Base-by-base conservation (phyloP, 1,284 basidiomycete species). In the Lentinula novae-zelandiae region DNA sequence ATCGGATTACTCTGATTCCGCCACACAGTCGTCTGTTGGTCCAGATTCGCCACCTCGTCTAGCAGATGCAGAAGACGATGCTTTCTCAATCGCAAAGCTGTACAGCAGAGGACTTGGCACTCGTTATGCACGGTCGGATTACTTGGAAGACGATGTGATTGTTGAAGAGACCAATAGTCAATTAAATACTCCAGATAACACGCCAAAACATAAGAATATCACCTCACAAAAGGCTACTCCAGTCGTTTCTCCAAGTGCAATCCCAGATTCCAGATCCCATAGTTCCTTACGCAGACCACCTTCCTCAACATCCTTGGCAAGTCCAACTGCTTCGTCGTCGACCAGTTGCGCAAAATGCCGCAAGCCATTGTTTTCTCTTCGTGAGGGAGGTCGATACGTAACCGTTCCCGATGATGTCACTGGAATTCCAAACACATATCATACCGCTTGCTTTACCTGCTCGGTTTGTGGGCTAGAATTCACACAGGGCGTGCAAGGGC, bases 381-480 rank as follows among this genome's bases (percentile, higher is more conserved):
- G 76, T 38, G 78, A 80, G 61, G 79, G 78, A 7, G 82, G 84
- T 40, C 78, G 78, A 61, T 92, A 85, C 70, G 82, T 91, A 33
- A 88, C 86, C 2, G 82, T 90, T 40, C 87, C 88, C 7, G 81
- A 80, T 62, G 81, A 84, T 70, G 63, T 77, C 67, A 70, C 76
- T 72, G 22, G 73, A 73, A 33, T 75, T 78, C 44, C 78, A 79
- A 81, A 81, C 70, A 79, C 79, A 27, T 93, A 89, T 67, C 90
- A 93, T 64, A 78, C 81, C 2, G 79, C 83, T 46, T 93, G 90
- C 68, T 92, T 93, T 72, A 82, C 79, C 60, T 93, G 90, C 67
- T 76, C 73, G 27, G 75, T 88, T 22, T 93, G 90, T 67, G 75
- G 82, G 51, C 78, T 81, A 8, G 68, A 78, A 5, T 90, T 93